A percentile compares a stretch with the other conserved stretches of the same genome.
phyloP scores from a whole-genome alignment of 805 yeast species.

The Saturnispora silvae region DNA sequence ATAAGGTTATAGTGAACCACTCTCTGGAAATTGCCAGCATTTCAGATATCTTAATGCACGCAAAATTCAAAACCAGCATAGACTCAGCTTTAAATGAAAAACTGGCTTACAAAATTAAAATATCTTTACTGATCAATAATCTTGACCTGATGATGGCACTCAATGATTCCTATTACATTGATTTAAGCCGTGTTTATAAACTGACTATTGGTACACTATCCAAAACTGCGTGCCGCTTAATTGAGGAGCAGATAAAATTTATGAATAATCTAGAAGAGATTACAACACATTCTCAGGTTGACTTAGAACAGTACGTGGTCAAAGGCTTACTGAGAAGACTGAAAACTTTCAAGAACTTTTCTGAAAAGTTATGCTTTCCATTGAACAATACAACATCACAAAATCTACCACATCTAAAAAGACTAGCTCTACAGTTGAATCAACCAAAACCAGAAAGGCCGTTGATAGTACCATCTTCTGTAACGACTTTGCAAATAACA shows the following conservation, averaged over 20 bases:
- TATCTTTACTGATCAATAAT: constrained; percentile 1
- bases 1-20: not conserved
- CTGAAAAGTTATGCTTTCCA: no score
- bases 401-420: no score
- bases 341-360: not conserved
- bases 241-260: not conserved
- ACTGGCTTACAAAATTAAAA: not conserved
- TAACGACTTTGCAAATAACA: constrained; percentile 1
- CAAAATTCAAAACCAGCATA: not conserved
- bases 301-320: not conserved
- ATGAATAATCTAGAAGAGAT: constrained; percentile 3
- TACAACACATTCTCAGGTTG: constrained; percentile 1
- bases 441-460: no score
- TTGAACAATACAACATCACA: no score
- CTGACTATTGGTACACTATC: constrained; percentile 1
- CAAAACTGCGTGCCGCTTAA: not conserved
- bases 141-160: constrained; percentile 1
- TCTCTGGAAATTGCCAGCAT: not conserved
- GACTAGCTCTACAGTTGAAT: no score
- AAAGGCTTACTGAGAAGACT: not conserved
- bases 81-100: not conserved
- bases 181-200: not conserved
- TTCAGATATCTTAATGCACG: not conserved
- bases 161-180: not conserved
- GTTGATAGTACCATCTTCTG: not conserved